Conservation (phyloP, 768 basidiomycete genomes). For the Amanita exitialis region DNA sequence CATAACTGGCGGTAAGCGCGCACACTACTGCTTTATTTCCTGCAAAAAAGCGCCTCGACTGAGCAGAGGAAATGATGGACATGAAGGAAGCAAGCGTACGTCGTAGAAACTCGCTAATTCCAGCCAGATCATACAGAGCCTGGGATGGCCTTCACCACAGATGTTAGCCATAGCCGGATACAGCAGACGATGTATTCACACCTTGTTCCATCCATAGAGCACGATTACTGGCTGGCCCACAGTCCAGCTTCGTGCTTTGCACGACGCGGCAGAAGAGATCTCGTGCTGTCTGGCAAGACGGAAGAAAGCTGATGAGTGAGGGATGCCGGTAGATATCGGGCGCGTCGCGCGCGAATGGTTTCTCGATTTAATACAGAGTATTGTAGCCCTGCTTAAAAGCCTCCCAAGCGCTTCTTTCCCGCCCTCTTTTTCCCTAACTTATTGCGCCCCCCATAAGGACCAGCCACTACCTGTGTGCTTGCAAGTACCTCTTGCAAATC, state of each 20-base stretch:
- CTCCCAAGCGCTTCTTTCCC: conserved; percentile 61
- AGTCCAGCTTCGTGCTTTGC: conserved; percentile 70
- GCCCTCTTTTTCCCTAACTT: conserved; percentile 40
- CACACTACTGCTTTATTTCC: conserved; percentile 84
- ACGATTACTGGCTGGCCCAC: conserved; percentile 49
- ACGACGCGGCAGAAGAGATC: conserved; percentile 26
- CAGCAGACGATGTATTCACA: conserved; percentile 11
- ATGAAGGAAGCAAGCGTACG: conserved; percentile 29
- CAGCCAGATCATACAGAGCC: conserved; percentile 52
- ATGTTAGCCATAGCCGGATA: neutral
- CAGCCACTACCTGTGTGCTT: conserved; percentile 67
- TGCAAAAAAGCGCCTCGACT: conserved; percentile 18
- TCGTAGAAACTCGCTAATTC: conserved; percentile 57
- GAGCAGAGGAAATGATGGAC: conserved; percentile 9
- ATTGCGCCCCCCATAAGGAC: conserved; percentile 59
- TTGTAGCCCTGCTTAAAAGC: conserved; percentile 36
- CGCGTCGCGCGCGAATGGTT: neutral
- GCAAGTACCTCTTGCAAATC: conserved; percentile 34
- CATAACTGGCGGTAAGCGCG: conserved; percentile 84
- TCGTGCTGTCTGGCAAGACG: conserved; percentile 9
- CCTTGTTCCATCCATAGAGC: conserved; percentile 79
- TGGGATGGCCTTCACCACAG: conserved; percentile 36
- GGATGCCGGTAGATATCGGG: conserved; percentile 4
- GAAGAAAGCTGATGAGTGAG: conserved; percentile 7
- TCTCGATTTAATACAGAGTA: neutral